These are phyloP conservation scores for Aotearoamyces nothofagi DNA, from an alignment of 2,329 filamentous ascomycete genomes.

Conservation along the genomic window DNA sequence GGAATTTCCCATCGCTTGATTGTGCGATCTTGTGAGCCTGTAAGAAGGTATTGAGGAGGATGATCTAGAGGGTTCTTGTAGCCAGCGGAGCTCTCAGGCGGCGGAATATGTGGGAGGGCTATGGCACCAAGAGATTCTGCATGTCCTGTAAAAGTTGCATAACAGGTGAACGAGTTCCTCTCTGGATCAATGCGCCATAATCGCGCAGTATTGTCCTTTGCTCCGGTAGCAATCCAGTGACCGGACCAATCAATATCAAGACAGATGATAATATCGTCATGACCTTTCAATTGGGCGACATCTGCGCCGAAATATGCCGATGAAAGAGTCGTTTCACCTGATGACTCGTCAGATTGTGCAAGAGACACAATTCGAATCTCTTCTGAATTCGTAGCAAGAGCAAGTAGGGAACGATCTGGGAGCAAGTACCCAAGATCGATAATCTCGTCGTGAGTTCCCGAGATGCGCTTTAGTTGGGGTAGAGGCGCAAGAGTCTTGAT, in stretches of 20 bases:
- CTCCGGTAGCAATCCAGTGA: conserved; percentile 87
- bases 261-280: conserved; percentile 91
- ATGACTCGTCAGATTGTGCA: conserved; percentile 17
- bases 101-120: conserved; percentile 57
- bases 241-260: conserved; percentile 94
- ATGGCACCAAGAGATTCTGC: conserved; percentile 90
- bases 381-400: conserved; percentile 88
- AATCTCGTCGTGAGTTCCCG: conserved; percentile 93
- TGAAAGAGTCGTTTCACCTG: conserved; percentile 14
- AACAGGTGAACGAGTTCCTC: conserved; percentile 62
- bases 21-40: conserved; percentile 89
- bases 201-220: conserved; percentile 90
- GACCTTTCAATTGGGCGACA: conserved; percentile 70
- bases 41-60: conserved; percentile 73
- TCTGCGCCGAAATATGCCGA: conserved; percentile 75
- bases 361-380: conserved; percentile 80
- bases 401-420: conserved; percentile 65
- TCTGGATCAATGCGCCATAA: conserved; percentile 76
- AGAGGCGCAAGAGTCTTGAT: conserved; percentile 21
- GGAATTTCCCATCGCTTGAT: conserved; percentile 87
- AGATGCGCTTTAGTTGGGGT: conserved; percentile 55
- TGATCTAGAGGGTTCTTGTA: conserved; percentile 60
- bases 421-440: conserved; percentile 86
- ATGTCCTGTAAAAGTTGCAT: conserved; percentile 75
- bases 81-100: conserved; percentile 53